Evolutionary conservation across 768 basidiomycete species (phyloP), one percentile per base, ranked within the genome.

Genomic region (Hericium coralloides): DNA sequence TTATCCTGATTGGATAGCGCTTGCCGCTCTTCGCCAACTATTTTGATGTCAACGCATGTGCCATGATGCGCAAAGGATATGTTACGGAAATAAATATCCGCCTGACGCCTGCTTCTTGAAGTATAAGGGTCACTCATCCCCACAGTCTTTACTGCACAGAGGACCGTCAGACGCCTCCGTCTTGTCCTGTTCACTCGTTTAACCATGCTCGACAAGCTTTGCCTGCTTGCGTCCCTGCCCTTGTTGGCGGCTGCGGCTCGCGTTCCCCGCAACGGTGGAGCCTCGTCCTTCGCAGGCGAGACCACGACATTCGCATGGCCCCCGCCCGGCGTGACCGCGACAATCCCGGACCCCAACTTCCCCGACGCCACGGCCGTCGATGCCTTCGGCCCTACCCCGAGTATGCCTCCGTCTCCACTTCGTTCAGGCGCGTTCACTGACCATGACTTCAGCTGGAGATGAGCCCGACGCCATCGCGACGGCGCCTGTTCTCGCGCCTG

Each of bases 351-450:
- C 49, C 53, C 70, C 17, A 67, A 70, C 61, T 81, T 80, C 57
- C 75, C 76, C 0, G 70, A 73, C 58, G 72, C 64, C 12, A 65
- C 67, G 12, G 65, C 74, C 45, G 74, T 80, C 10, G 78, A 77
- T n/a, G 75, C 74, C 58, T 56, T 74, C 23, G 79, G 78, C 4
- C 70, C 79, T 15, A 80, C 79, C 3, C 74, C 77, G 0, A 80
- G 78, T 78, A 61, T 55, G 72, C 54, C 25, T 37, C 18, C 25
- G 2, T 10, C 22, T 52, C 9, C 22, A 23, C 26, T 38, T n/a
- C 10, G 22, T n/a, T 3, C 55, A 38, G 25, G 48, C 37, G 1
- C 6, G 37, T 18, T n/a, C 12, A 12, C 15, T 49, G 38, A 53
- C 52, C 37, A 12, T 25, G 14, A 18, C 23, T 31, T 14, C 37